Evolutionary conservation across 176 grass and related monocot genomes (phyloP), one percentile per base, ranked within the genome.

Genomic region (Rhipidocladum racemiflorum): DNA sequence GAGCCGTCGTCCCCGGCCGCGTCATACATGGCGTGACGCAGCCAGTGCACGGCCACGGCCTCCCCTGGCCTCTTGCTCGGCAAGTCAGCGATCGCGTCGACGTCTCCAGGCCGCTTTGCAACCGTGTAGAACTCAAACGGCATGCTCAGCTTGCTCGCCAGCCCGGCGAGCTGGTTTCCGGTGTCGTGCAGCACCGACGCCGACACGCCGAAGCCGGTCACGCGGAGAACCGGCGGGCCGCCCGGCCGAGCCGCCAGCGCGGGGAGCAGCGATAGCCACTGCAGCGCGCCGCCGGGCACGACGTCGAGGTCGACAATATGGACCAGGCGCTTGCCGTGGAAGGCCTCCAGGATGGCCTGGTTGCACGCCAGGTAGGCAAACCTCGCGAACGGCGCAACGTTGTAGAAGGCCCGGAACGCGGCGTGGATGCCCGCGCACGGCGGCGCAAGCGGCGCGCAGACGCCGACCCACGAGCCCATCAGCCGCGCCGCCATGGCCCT

Each of bases 51-150:
- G 68, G 88, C 88, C 45, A 94, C 56, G 21, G 65, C 75, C 79
- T 90, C 88, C 11, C 88, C 88, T 0, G 59, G 72, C 48, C 79
- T 68, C 61, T 71, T 71, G 14, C 42, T 8, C 20, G 81, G 61
- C 27, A 81, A 9, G 34, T 87, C 66, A 25, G 48, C 42, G 17
- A 84, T 66, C n/a, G 55, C 73, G 62, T 61, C 54, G 9, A 21
- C 78, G 9, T 88, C 88, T 8, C 88, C 88, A 3, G 88, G 85
- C 6, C 88, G 82, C 74, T 50, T 80, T 9, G 63, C 68, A 14
- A 93, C 13, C 36, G 85, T 78, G 68, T 71, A 82, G 88, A 93
- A 90, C 83, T 93, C 88, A 70, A 93, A 90, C 15, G 85, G 65
- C 16, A 93, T 21, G 56, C 83, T 18, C 24, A 93, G 85, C 49